These are phyloP conservation scores for Trichoderma atrobrunneum DNA, from an alignment of 2,329 filamentous ascomycete species.

Conservation along the genomic window DNA sequence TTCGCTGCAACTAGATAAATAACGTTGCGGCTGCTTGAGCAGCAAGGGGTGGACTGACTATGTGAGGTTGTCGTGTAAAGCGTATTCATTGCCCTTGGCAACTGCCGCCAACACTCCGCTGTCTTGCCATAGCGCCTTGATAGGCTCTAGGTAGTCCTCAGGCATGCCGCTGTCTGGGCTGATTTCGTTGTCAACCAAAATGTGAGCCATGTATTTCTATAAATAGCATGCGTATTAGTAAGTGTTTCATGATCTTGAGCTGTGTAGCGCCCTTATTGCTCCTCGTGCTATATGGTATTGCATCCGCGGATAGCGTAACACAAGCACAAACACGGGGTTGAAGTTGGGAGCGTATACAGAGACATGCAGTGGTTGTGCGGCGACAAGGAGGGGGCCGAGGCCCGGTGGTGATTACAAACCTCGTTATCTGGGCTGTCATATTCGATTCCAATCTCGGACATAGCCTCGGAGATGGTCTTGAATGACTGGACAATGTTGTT, in stretches of 20 bases:
- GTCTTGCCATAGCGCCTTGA: conserved; percentile 90
- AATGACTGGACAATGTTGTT: conserved; percentile 70
- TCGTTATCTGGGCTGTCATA: conserved; percentile 79
- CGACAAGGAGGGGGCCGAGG: not conserved
- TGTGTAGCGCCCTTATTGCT: conserved; percentile 1
- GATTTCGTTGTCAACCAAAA: conserved; percentile 79
- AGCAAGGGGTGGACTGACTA: conserved; percentile 61
- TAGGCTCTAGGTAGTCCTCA: conserved; percentile 73
- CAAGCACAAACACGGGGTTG: not conserved
- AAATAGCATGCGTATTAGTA: conserved; percentile 20
- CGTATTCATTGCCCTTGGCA: conserved; percentile 91
- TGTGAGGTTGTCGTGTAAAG: conserved; percentile 88
- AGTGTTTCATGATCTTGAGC: not conserved
- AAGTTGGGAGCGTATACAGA: not conserved
- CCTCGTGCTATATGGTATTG: not conserved
- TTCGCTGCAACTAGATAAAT: conserved; percentile 20
- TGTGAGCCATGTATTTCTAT: conserved; percentile 73
- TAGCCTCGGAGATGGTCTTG: conserved; percentile 66
- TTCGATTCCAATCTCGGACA: conserved; percentile 72
- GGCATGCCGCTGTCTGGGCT: conserved; percentile 79
- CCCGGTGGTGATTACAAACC: conserved; percentile 48
- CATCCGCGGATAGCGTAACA: not conserved
- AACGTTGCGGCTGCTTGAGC: not conserved
- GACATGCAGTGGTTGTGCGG: not conserved
- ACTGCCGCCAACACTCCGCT: conserved; percentile 91